phyloP scores from a whole-genome alignment of 345 rosid genomes.

The Acer negundo region DNA sequence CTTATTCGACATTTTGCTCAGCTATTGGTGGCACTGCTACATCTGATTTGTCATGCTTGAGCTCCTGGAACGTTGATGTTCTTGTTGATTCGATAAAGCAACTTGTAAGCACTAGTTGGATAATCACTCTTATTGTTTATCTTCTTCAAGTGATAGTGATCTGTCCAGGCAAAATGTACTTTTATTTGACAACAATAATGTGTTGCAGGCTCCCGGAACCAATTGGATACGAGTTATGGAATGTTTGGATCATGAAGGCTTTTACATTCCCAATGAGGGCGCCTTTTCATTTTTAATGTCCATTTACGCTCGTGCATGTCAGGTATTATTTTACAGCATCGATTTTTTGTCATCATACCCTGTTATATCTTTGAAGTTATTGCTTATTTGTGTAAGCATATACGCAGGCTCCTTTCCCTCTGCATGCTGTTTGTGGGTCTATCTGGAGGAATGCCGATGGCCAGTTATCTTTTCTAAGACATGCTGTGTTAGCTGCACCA shows the following conservation, averaged over 20 bases:
- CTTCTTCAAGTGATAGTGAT: neutral
- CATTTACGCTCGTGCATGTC: constrained; percentile 31
- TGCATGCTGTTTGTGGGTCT: constrained; percentile 38
- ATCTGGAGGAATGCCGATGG: constrained; percentile 43
- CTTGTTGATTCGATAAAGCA: constrained; percentile 32
- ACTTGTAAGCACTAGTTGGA: constrained; percentile 29
- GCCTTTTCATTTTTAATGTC: constrained; percentile 42
- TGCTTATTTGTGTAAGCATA: neutral
- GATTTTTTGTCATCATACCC: neutral
- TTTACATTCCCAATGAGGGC: constrained; percentile 34
- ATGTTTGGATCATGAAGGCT: constrained; percentile 41
- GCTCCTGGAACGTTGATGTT: constrained; percentile 35
- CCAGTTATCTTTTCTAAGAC: constrained; percentile 40
- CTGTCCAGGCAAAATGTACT: neutral
- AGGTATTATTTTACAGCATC: constrained; percentile 17
- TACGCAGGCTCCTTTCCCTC: constrained; percentile 42
- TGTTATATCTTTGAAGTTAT: neutral
- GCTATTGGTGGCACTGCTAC: constrained; percentile 32
- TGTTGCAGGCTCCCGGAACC: constrained; percentile 37
- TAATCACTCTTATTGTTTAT: neutral
- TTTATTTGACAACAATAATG: neutral
- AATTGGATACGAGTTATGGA: constrained; percentile 38
- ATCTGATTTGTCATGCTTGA: constrained; percentile 24
- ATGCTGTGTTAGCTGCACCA: constrained; percentile 34
- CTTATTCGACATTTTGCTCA: constrained; percentile 28